phyloP scores from a whole-genome alignment of 2,329 filamentous ascomycete species.

The Clarireedia homoeocarpa region DNA sequence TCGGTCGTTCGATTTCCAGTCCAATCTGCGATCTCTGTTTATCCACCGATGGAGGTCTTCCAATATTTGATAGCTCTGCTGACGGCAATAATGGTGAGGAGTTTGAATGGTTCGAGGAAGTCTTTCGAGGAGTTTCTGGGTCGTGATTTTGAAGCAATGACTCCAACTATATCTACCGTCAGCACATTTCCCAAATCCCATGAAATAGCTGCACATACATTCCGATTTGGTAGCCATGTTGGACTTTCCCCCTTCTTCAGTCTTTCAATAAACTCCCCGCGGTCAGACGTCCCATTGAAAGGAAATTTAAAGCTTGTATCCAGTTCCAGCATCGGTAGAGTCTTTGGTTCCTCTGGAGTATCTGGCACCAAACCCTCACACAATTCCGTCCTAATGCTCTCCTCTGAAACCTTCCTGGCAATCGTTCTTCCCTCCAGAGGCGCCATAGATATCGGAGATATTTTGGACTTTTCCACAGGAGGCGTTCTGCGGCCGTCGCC shows the following conservation, averaged over 20 bases:
- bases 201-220: constrained; percentile 36
- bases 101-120: constrained; percentile 11
- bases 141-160: constrained; percentile 24
- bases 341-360: constrained; percentile 13
- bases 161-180: constrained; percentile 19
- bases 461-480: constrained; percentile 15
- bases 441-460: constrained; percentile 19
- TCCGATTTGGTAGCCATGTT: constrained; percentile 60
- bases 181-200: constrained; percentile 1
- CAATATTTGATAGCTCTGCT: constrained; percentile 28
- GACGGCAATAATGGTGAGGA: constrained; percentile 30
- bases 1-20: constrained; percentile 68
- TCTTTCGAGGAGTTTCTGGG: constrained; percentile 19
- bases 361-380: constrained; percentile 47
- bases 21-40: constrained; percentile 44
- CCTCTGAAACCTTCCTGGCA: constrained; percentile 43
- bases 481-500: constrained; percentile 27
- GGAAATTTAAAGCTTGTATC: constrained; percentile 15
- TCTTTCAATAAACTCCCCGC: constrained; percentile 73
- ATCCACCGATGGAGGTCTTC: constrained; percentile 29
- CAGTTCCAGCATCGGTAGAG: constrained; percentile 10
- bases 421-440: constrained; percentile 16
- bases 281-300: constrained; percentile 39
- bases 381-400: constrained; percentile 52
- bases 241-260: constrained; percentile 75